phyloP scores from a whole-genome alignment of 768 basidiomycete genomes.

The Russula sp. region DNA sequence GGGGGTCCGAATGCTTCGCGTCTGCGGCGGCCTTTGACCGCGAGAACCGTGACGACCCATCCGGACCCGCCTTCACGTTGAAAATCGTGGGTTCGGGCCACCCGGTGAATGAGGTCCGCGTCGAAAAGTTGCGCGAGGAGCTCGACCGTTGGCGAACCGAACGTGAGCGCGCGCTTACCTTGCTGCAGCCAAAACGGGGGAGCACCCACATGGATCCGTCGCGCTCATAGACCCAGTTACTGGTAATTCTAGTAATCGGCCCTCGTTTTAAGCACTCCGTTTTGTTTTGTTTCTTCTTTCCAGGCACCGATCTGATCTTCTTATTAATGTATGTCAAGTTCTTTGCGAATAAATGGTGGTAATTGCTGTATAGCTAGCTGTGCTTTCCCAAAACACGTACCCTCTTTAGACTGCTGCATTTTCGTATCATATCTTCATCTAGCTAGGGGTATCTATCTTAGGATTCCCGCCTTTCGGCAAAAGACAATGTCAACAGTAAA shows the following conservation, averaged over 20 bases:
- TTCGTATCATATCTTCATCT: neutral
- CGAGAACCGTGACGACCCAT: conserved; percentile 24
- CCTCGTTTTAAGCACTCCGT: neutral
- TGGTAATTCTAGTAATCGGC: neutral
- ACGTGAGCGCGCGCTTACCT: conserved; percentile 26
- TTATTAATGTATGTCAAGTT: conserved; percentile 1
- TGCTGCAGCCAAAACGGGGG: conserved; percentile 9
- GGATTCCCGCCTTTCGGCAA: neutral
- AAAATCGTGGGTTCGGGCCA: conserved; percentile 53
- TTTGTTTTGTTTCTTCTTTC: neutral
- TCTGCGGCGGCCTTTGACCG: conserved; percentile 21
- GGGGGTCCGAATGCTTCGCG: conserved; percentile 36
- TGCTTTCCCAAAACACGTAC: neutral
- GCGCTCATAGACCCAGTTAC: conserved; percentile 3
- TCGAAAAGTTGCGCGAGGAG: conserved; percentile 56
- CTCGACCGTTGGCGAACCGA: conserved; percentile 63
- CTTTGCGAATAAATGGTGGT: neutral
- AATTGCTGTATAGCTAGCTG: conserved; percentile 13
- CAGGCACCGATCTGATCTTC: neutral
- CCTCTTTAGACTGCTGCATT: neutral
- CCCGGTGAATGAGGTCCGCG: conserved; percentile 60
- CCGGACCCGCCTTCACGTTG: conserved; percentile 28
- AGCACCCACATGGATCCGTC: neutral
- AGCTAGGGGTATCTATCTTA: neutral
- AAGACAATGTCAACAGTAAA: neutral